Evolutionary conservation across 768 basidiomycete genomes (phyloP).

Genomic region (Hirschioporus abietinus): DNA sequence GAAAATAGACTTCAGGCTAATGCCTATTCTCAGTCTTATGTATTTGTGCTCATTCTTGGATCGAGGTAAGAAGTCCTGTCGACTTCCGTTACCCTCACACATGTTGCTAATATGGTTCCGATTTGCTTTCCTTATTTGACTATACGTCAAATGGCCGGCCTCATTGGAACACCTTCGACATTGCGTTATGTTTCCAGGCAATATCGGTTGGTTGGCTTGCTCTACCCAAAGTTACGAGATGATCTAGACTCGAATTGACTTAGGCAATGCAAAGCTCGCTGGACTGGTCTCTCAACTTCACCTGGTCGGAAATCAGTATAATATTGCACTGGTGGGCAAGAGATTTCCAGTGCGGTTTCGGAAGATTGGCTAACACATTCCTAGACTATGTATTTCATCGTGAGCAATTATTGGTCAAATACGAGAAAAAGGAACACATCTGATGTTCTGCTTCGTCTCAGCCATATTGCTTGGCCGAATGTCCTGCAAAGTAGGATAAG

Average conservation of each 20-base stretch:
- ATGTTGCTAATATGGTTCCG: background rate
- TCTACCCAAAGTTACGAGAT: background rate
- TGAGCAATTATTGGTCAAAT: conserved; percentile 24
- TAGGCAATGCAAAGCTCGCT: conserved; percentile 62
- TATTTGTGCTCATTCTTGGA: conserved; percentile 64
- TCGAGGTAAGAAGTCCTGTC: conserved; percentile 34
- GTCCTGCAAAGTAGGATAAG: conserved; percentile 57
- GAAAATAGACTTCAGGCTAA: conserved; percentile 52
- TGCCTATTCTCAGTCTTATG: conserved; percentile 55
- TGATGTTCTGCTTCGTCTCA: conserved; percentile 14
- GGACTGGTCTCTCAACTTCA: conserved; percentile 53
- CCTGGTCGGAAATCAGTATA: conserved; percentile 55
- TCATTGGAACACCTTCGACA: background rate
- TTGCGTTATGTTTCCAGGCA: conserved; percentile 31
- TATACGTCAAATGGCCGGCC: no score
- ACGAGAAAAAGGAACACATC: background rate
- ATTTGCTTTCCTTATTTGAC: background rate
- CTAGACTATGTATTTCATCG: conserved; percentile 69
- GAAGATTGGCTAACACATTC: background rate
- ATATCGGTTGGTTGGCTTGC: conserved; percentile 40
- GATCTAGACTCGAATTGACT: conserved; percentile 1
- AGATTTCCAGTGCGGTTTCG: background rate
- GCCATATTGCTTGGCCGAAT: conserved; percentile 63
- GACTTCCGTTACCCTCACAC: background rate
- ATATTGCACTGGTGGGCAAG: conserved; percentile 52